Base-by-base conservation (phyloP, 495 filamentous ascomycete genomes). In the Penicillium egyptiacum region DNA sequence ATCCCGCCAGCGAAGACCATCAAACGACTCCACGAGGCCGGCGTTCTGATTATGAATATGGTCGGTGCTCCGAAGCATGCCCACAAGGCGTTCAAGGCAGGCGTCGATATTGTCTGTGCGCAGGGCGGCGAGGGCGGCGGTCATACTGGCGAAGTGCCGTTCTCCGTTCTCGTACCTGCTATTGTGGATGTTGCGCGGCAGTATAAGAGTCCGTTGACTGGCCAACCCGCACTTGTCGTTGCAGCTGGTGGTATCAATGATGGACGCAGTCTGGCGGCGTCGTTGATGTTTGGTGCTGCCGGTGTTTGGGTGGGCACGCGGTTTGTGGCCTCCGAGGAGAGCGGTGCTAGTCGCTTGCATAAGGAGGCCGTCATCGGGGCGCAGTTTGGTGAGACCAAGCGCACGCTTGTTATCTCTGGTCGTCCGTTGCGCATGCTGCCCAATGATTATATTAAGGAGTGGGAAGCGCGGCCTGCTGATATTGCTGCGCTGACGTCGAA, bases 11-110 rank as follows among this genome's bases (percentile, higher is more conserved):
- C 75, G 50, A 72, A 68, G 41, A 81, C 88, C 3, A 83, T 96
- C 30, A 83, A 89, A 64, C 68, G 81, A 37, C 75, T 96, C 20
- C 91, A 96, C 63, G 77, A 77, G 10, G 87, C 84, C 0, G 88
- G 88, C 1, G 86, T 96, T 30, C 66, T 93, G 45, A 77, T 95
- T 22, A 95, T 95, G 91, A 96, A 95, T 68, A 96, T 96, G 91
- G 91, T 95, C n/a, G 91, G 91, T 0, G 84, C 87, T 48, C 91
- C 91, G n/a, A 88, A 85, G 63, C 91, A 96, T 69, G 91, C 91
- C 0, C 80, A 83, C 63, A 94, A 95, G 76, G 91, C 91, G 26
- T 78, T 96, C 4, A 81, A 87, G 40, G 78, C 83, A 0, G 91
- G 91, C 11, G 88, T 91, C 16, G 91, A 96, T 69, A 85, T 96